phyloP scores from a whole-genome alignment of 1,284 basidiomycete species.

The Ustilago shanxiensis region DNA sequence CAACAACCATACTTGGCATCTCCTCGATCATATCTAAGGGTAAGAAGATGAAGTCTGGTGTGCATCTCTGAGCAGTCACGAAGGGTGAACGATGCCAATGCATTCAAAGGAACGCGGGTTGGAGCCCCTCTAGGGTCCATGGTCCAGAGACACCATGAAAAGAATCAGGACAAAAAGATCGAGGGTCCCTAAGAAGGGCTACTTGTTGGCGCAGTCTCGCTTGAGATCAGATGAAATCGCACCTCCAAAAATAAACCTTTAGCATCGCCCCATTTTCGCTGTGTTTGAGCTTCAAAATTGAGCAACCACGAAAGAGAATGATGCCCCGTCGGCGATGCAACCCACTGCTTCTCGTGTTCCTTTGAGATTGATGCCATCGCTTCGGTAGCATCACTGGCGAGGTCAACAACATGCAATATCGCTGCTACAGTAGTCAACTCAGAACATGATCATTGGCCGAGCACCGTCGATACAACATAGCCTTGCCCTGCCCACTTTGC shows the following conservation, averaged over 20 bases:
- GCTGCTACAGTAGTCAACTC: too few species aligned
- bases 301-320: too few species aligned
- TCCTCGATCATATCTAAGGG: too few species aligned
- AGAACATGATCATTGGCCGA: background rate
- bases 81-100: too few species aligned
- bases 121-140: background rate
- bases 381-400: background rate
- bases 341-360: background rate
- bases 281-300: too few species aligned
- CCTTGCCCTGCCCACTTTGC: background rate
- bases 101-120: too few species aligned
- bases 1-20: background rate
- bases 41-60: too few species aligned
- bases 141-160: background rate
- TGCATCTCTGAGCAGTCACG: too few species aligned
- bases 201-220: constrained; percentile 10
- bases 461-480: background rate
- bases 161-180: constrained; percentile 20
- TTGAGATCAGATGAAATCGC: constrained; percentile 5
- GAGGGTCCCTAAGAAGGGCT: constrained; percentile 16
- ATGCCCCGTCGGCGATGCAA: background rate
- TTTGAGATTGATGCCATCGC: background rate
- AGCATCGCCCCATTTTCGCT: background rate
- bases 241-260: constrained; percentile 13
- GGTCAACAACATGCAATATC: too few species aligned